phyloP scores from a whole-genome alignment of 192 early-diverging fungal species.

The Dissophora globulifera region DNA sequence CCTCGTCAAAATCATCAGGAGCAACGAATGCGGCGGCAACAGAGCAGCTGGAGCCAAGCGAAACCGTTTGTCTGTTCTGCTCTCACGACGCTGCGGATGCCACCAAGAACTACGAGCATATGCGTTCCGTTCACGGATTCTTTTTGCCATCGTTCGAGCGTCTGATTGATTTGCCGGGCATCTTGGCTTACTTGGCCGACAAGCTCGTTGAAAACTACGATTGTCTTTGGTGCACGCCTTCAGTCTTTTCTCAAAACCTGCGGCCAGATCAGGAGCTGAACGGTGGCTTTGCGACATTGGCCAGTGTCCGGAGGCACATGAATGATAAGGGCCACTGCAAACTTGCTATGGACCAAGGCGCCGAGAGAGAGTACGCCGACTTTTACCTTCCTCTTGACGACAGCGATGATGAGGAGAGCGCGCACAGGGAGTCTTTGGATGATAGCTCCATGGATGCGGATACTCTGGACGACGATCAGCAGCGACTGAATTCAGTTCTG shows the following conservation, averaged over 20 bases:
- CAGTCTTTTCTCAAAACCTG: slow-evolving; percentile 36
- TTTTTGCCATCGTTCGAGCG: slow-evolving; percentile 43
- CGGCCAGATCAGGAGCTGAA: slow-evolving; percentile 40
- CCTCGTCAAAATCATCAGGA: too few species aligned
- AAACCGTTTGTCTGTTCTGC: slow-evolving; percentile 94
- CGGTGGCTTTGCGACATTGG: slow-evolving; percentile 12
- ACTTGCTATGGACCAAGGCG: slow-evolving; percentile 40
- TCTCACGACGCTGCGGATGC: slow-evolving; percentile 64
- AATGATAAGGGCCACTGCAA: slow-evolving; percentile 55
- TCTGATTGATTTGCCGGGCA: slow-evolving; percentile 35
- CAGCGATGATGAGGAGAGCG: not conserved
- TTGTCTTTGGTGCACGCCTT: slow-evolving; percentile 52
- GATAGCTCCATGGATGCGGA: slow-evolving; percentile 28
- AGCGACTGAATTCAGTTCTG: slow-evolving; percentile 27
- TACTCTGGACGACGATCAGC: slow-evolving; percentile 36
- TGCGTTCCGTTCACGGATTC: slow-evolving; percentile 41
- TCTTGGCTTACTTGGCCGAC: slow-evolving; percentile 43
- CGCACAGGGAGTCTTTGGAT: slow-evolving; percentile 7
- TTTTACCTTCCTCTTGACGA: slow-evolving; percentile 40
- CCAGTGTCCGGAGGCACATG: slow-evolving; percentile 48
- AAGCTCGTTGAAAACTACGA: slow-evolving; percentile 27
- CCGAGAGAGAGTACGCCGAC: slow-evolving; percentile 44
- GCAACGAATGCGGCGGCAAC: not conserved
- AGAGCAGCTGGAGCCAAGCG: slow-evolving; percentile 68
- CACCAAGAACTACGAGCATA: slow-evolving; percentile 52